Evolutionary conservation across 805 yeast genomes (phyloP).

Genomic region (Clavispora carvajalis): DNA sequence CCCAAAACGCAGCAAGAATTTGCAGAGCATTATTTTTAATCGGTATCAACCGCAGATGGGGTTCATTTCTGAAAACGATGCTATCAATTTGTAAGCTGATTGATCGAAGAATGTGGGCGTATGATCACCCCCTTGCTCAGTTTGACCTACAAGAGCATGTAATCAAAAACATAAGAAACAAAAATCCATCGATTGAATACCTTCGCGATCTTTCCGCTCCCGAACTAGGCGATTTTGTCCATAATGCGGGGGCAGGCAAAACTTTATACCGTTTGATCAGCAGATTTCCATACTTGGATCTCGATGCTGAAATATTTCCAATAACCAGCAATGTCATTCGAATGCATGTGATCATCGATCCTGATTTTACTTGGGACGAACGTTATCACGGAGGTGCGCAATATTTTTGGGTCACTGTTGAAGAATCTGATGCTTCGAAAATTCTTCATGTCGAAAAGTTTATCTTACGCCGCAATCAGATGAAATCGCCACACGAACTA

Average conservation of each 20-base stretch:
- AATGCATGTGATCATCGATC: conserved; percentile 60
- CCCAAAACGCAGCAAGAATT: conserved; percentile 92
- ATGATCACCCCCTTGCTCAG: conserved; percentile 84
- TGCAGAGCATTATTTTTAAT: conserved; percentile 85
- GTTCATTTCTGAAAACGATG: conserved; percentile 66
- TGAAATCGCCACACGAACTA: conserved; percentile 56
- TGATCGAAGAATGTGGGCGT: conserved; percentile 82
- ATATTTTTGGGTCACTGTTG: conserved; percentile 89
- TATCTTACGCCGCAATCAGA: conserved; percentile 55
- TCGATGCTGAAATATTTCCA: conserved; percentile 83
- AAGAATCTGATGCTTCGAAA: conserved; percentile 68
- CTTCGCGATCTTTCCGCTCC: conserved; percentile 65
- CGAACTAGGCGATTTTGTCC: conserved; percentile 88
- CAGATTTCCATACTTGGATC: conserved; percentile 67
- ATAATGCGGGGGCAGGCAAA: conserved; percentile 70
- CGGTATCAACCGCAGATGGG: conserved; percentile 91
- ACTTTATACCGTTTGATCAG: conserved; percentile 55
- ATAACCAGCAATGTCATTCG: conserved; percentile 83
- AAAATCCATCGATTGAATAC: conserved; percentile 63
- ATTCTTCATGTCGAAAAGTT: conserved; percentile 81
- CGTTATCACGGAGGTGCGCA: conserved; percentile 78
- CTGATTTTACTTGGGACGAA: conserved; percentile 85
- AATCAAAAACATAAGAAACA: conserved; percentile 54
- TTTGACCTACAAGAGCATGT: conserved; percentile 74
- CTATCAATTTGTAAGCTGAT: conserved; percentile 81